phyloP scores from a whole-genome alignment of 257 asterid genomes.

The Euphrasia confusa region DNA sequence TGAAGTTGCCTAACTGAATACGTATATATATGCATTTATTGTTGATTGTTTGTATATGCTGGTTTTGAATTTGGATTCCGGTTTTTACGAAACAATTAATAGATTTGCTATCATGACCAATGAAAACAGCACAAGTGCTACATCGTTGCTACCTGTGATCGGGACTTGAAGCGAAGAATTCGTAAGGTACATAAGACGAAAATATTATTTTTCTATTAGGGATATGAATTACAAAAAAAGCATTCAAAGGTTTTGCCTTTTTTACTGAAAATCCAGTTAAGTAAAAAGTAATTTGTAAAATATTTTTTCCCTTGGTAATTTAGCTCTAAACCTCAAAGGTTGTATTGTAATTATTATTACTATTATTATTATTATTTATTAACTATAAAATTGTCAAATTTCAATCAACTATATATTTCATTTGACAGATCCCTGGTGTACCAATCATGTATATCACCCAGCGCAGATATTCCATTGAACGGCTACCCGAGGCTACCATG shows the following conservation, averaged over 20 bases:
- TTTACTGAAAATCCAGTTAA: not conserved
- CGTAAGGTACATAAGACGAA: slow-evolving; percentile 53
- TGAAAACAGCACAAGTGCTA: slow-evolving; percentile 83
- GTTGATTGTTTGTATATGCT: not conserved
- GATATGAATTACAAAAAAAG: not conserved
- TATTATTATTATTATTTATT: too few relatives aligned
- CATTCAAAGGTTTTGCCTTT: not conserved
- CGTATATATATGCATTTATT: not conserved
- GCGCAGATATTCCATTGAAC: slow-evolving; percentile 77
- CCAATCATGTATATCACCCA: slow-evolving; percentile 90
- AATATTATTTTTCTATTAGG: not conserved
- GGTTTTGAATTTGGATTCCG: not conserved
- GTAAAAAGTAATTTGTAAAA: too few relatives aligned
- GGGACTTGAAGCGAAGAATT: slow-evolving; percentile 92
- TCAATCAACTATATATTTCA: too few relatives aligned
- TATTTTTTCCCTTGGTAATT: too few relatives aligned
- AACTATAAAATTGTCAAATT: too few relatives aligned
- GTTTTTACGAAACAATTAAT: not conserved
- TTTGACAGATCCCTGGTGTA: slow-evolving; percentile 76
- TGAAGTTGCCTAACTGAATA: not conserved
- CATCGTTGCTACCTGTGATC: slow-evolving; percentile 95
- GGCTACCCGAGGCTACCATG: slow-evolving; percentile 90
- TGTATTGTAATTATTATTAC: too few relatives aligned
- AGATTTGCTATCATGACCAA: slow-evolving; percentile 23
- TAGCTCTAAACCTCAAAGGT: too few relatives aligned